phyloP scores from a whole-genome alignment of 1,284 basidiomycete species.

The Hortiboletus rubellus region DNA sequence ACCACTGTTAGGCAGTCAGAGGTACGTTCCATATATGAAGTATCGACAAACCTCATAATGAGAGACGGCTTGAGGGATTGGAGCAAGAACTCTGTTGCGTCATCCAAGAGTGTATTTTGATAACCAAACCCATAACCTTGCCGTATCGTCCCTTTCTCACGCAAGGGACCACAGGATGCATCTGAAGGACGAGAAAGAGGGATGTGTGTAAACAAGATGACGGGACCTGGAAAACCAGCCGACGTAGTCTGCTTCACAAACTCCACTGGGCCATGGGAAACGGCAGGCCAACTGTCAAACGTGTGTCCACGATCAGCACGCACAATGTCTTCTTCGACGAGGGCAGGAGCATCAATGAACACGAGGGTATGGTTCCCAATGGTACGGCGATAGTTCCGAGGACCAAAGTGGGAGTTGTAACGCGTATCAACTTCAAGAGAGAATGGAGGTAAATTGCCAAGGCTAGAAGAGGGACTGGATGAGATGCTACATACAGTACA shows the following conservation, averaged over 20 bases:
- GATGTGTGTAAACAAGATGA: conserved; percentile 80
- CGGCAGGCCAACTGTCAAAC: conserved; percentile 61
- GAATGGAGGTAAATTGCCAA: conserved; percentile 54
- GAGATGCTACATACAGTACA: not conserved
- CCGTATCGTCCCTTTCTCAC: conserved; percentile 71
- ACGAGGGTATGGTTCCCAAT: conserved; percentile 71
- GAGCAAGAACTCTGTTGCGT: conserved; percentile 71
- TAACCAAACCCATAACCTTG: conserved; percentile 81
- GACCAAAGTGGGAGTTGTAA: conserved; percentile 58
- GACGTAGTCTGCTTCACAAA: conserved; percentile 64
- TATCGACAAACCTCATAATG: conserved; percentile 66
- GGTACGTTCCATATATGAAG: not conserved
- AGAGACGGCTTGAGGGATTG: conserved; percentile 61
- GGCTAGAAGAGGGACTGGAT: conserved; percentile 24
- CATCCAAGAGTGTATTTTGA: conserved; percentile 76
- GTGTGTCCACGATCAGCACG: conserved; percentile 52
- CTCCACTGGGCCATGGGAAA: conserved; percentile 63
- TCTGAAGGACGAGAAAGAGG: conserved; percentile 74
- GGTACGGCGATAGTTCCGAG: conserved; percentile 49
- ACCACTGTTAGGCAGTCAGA: conserved; percentile 49
- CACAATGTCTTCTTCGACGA: conserved; percentile 76
- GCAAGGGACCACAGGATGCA: conserved; percentile 70
- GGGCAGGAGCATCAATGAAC: conserved; percentile 67
- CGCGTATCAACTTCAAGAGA: conserved; percentile 52
- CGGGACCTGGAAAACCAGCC: conserved; percentile 42